phyloP scores from a whole-genome alignment of 352 stramenopile species.

The Hyaloperonospora brassicae region DNA sequence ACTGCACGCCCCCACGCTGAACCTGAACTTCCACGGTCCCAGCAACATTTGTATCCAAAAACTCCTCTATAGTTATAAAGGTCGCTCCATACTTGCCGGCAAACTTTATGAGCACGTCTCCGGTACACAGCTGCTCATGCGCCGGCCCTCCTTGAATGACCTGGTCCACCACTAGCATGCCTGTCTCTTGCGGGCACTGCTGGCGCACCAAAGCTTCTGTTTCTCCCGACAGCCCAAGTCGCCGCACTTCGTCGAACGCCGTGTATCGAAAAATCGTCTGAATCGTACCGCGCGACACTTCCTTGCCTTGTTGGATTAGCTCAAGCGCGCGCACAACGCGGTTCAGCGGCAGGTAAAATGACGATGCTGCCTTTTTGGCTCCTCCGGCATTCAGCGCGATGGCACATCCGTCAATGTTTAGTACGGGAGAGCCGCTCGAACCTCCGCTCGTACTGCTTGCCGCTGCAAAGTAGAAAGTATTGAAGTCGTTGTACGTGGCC shows the following conservation, averaged over 20 bases:
- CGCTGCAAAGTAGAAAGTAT: conserved; percentile 89
- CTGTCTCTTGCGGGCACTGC: conserved; percentile 72
- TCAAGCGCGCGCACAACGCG: conserved; percentile 74
- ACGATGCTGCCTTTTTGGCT: conserved; percentile 80
- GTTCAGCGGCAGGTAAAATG: conserved; percentile 87
- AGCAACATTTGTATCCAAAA: conserved; percentile 67
- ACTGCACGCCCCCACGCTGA: conserved; percentile 57
- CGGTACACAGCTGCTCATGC: conserved; percentile 64
- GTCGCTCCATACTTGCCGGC: conserved; percentile 63
- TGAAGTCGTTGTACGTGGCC: conserved; percentile 87
- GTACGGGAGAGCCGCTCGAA: conserved; percentile 83
- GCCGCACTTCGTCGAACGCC: conserved; percentile 84
- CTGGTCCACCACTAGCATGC: conserved; percentile 86
- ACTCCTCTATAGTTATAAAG: conserved; percentile 79
- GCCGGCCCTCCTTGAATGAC: conserved; percentile 76
- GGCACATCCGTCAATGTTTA: conserved; percentile 81
- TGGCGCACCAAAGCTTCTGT: conserved; percentile 67
- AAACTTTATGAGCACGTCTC: conserved; percentile 84
- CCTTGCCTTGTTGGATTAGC: background rate
- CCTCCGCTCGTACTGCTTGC: conserved; percentile 84
- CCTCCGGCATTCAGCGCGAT: conserved; percentile 89
- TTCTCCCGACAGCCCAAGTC: conserved; percentile 60
- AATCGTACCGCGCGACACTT: background rate
- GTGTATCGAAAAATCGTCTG: conserved; percentile 42
- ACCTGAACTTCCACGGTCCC: conserved; percentile 61